Evolutionary conservation across 495 filamentous ascomycete genomes (phyloP), one percentile per base, ranked within the genome.

Genomic region (Hypoxylon trugodes): DNA sequence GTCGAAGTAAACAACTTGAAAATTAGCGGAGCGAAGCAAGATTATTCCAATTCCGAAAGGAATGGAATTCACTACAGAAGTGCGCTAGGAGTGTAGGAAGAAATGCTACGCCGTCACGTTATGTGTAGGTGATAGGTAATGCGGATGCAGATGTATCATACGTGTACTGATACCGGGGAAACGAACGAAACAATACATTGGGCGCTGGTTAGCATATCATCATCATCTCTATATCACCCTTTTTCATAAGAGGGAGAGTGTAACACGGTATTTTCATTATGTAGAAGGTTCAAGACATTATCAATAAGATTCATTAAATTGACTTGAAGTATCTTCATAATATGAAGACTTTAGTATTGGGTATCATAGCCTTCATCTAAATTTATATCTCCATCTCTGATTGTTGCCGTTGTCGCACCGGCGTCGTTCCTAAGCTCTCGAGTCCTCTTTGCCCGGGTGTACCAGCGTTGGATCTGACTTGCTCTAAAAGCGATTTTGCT

Each of bases 341-440:
- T 7, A 3, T 24, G 13, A 48, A 33, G 33, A 51, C 24, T 53
- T 30, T 1, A 7, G 13, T 53, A 25, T 52, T 13, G 42, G 30
- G 41, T 57, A 47, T 48, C 53, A 46, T 49, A 12, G 25, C n/a
- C n/a, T n/a, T n/a, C n/a, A n/a, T 30, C 12, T 45, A 32, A n/a
- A 16, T 12, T 58, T 24, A 65, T 42, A 65, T 65, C 53, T 76
- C 73, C 51, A 72, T 62, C 45, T 72, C 42, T 7, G 66, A 32
- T 12, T 9, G 37, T 52, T 71, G 71, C 52, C 12, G 37, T 52
- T 71, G 71, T 51, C 72, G 73, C 9, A 78, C 78, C 1, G 85
- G 86, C 48, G 86, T 88, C 61, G 84, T 82, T 10, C 86, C 87
- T 49, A 89, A 80, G 59, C 85, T 88, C 59, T 89, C 85, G 28